phyloP scores from a whole-genome alignment of 768 basidiomycete species.

The Russula dissimulans region DNA sequence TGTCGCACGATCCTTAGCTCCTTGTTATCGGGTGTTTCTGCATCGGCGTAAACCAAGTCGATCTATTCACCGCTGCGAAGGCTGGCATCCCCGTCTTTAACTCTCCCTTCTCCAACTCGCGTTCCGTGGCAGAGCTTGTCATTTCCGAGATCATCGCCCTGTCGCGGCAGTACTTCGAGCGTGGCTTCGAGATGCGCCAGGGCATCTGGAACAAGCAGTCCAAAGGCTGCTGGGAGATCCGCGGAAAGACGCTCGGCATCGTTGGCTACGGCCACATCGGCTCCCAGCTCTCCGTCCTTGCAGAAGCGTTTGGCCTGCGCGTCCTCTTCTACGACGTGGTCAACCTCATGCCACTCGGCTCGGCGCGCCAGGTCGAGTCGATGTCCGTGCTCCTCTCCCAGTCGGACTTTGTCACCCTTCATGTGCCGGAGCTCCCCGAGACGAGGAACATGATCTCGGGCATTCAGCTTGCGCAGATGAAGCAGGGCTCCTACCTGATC shows the following conservation, averaged over 20 bases:
- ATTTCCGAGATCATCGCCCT: constrained; percentile 89
- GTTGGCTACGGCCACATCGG: constrained; percentile 99
- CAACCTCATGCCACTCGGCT: constrained; percentile 96
- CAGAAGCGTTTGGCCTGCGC: constrained; percentile 92
- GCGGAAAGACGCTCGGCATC: constrained; percentile 96
- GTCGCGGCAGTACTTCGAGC: constrained; percentile 88
- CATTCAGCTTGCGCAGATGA: constrained; percentile 80
- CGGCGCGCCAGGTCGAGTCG: constrained; percentile 81
- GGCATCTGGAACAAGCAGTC: constrained; percentile 99
- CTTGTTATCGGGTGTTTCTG: constrained; percentile 98
- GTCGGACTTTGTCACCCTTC: constrained; percentile 91
- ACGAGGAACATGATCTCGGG: constrained; percentile 88
- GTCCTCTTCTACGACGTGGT: constrained; percentile 94
- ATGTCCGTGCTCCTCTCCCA: constrained; percentile 63
- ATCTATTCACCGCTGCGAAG: constrained; percentile 70
- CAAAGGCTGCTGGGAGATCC: constrained; percentile 95
- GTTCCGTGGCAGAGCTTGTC: constrained; percentile 97
- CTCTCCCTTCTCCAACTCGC: constrained; percentile 97
- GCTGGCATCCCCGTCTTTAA: constrained; percentile 98
- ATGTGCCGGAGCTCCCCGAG: constrained; percentile 94
- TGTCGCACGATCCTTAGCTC: constrained; percentile 42
- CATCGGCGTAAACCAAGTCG: constrained; percentile 98
- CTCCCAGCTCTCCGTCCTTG: constrained; percentile 90
- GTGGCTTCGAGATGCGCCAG: constrained; percentile 74
- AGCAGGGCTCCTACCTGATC: constrained; percentile 88